A percentile compares a stretch with the other conserved stretches of the same genome.
These are phyloP conservation scores for Coemansia guatemalensis DNA, from an alignment of 192 early-diverging fungal genomes.

Conservation along the genomic window DNA sequence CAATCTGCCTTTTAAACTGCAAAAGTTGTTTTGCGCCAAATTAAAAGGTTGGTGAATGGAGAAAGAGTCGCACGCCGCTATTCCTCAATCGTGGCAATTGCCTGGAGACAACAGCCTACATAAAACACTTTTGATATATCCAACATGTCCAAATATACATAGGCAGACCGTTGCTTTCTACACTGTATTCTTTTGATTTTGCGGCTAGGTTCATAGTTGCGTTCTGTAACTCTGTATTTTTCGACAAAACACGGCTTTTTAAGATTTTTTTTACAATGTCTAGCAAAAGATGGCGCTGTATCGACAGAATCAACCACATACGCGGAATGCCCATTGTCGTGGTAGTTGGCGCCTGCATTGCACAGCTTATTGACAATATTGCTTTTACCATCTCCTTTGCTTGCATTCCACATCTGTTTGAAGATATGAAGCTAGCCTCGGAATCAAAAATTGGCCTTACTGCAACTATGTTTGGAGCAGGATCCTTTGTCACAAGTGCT, in stretches of 20 bases:
- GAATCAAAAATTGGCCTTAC: conserved; percentile 36
- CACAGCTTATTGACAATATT: conserved; percentile 37
- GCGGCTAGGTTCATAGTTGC: too few relatives aligned
- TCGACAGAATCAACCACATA: not conserved
- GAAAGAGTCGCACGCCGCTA: too few relatives aligned
- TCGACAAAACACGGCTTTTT: not conserved
- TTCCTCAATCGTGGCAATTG: too few relatives aligned
- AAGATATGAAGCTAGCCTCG: conserved; percentile 43
- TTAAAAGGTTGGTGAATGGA: too few relatives aligned
- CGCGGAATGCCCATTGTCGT: conserved; percentile 27
- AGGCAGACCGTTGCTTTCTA: too few relatives aligned
- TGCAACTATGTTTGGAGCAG: conserved; percentile 41
- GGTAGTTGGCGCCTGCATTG: conserved; percentile 29
- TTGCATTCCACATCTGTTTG: conserved; percentile 45
- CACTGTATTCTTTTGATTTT: too few relatives aligned
- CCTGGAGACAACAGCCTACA: too few relatives aligned
- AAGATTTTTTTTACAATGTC: not conserved
- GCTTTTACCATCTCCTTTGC: conserved; percentile 44
- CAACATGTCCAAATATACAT: too few relatives aligned
- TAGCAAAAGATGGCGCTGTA: not conserved
- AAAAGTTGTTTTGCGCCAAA: too few relatives aligned
- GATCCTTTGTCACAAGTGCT: conserved; percentile 35
- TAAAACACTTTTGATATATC: too few relatives aligned
- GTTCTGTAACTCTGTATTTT: too few relatives aligned
- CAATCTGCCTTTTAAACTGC: too few relatives aligned